Percentiles rank a stretch among this genome's conserved stretches.
Evolutionary conservation across 2,329 filamentous ascomycete species (phyloP).

Genomic region (Esteya vermicola): DNA sequence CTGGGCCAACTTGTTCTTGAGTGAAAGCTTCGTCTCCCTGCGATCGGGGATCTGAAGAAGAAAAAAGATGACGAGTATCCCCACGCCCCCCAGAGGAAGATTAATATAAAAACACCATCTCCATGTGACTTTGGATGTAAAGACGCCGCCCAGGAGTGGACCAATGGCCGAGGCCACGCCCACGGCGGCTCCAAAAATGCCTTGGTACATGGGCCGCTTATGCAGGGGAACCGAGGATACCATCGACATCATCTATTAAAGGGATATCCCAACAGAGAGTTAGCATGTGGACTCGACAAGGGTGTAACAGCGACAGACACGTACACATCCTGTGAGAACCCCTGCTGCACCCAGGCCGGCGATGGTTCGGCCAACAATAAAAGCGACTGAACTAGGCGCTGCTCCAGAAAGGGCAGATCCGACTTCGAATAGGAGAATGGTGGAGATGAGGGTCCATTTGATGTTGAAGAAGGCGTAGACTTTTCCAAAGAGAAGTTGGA

Average conservation of each 20-base stretch:
- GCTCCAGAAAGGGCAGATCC: conserved; percentile 25
- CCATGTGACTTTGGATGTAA: conserved; percentile 22
- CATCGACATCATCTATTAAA: conserved; percentile 16
- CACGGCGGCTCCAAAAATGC: conserved; percentile 21
- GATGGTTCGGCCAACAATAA: conserved; percentile 26
- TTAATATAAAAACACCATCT: conserved; percentile 26
- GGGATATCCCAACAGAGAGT: neutral
- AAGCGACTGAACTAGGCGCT: conserved; percentile 22
- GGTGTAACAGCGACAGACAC: conserved; percentile 8
- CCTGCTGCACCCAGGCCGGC: conserved; percentile 23
- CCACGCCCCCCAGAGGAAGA: conserved; percentile 19
- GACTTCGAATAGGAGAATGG: conserved; percentile 25
- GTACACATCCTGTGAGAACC: conserved; percentile 22
- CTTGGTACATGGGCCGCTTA: conserved; percentile 19
- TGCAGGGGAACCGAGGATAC: conserved; percentile 20
- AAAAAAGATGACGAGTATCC: conserved; percentile 15
- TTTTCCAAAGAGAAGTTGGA: conserved; percentile 7
- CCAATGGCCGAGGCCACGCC: conserved; percentile 20
- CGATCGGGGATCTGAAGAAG: conserved; percentile 15
- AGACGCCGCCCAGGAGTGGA: conserved; percentile 22
- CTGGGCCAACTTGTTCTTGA: conserved; percentile 16
- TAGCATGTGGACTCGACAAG: too few species aligned
- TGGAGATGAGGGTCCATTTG: conserved; percentile 7
- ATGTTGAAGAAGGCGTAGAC: conserved; percentile 6
- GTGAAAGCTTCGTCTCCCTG: conserved; percentile 2